These are phyloP conservation scores for Pseudozyma pruni DNA, from an alignment of 1,284 basidiomycete genomes.

Conservation along the genomic window DNA sequence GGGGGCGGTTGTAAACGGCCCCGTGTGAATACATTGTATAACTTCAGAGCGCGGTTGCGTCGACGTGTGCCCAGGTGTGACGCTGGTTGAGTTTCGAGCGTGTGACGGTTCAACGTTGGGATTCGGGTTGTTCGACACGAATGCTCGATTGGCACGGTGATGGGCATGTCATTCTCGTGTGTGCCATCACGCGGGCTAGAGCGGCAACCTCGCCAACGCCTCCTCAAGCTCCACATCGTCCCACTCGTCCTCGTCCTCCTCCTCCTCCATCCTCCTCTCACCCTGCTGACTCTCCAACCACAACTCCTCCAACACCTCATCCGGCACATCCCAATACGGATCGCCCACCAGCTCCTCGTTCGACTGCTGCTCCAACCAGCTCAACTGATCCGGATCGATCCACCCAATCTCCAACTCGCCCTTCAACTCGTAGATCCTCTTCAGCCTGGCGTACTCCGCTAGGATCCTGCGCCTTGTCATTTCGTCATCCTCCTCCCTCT, in stretches of 20 bases:
- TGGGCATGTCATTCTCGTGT: too few relatives aligned
- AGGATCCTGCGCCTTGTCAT: slow-evolving; percentile 34
- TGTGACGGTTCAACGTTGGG: too few relatives aligned
- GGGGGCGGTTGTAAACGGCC: too few relatives aligned
- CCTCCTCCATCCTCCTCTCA: neutral
- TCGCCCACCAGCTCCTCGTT: slow-evolving; percentile 9
- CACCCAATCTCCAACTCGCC: slow-evolving; percentile 46
- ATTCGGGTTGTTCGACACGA: too few relatives aligned
- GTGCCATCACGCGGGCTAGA: too few relatives aligned
- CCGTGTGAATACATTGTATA: too few relatives aligned
- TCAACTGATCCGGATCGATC: slow-evolving; percentile 46
- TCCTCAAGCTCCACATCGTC: slow-evolving; percentile 23
- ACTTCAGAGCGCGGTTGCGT: too few relatives aligned
- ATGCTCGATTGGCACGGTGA: too few relatives aligned
- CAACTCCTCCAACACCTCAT: slow-evolving; percentile 33
- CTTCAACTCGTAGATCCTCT: slow-evolving; percentile 41
- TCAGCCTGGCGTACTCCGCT: slow-evolving; percentile 42
- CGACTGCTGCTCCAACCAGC: slow-evolving; percentile 28
- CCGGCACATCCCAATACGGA: slow-evolving; percentile 18
- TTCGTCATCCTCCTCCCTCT: slow-evolving; percentile 41
- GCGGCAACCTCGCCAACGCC: slow-evolving; percentile 17
- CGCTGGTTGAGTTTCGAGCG: too few relatives aligned
- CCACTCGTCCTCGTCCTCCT: slow-evolving; percentile 4
- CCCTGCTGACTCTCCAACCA: slow-evolving; percentile 24
- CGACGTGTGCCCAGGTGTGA: too few relatives aligned